Evolutionary conservation across 768 basidiomycete genomes (phyloP).

Genomic region (Rhodosporidiobolus odoratus): DNA sequence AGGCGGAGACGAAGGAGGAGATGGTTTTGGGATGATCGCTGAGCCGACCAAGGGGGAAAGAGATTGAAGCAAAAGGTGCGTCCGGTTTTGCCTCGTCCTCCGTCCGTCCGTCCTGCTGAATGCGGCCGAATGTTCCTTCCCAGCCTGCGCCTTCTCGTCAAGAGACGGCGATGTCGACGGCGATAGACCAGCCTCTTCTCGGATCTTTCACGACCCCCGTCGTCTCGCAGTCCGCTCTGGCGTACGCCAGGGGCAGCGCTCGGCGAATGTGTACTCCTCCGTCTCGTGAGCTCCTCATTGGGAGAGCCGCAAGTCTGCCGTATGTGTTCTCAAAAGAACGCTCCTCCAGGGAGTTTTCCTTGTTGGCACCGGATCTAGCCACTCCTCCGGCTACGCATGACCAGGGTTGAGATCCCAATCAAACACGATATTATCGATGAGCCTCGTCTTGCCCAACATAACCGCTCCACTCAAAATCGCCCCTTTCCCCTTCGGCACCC

Average conservation of each 20-base stretch:
- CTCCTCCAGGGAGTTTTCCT: not conserved
- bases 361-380: no score
- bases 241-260: no score
- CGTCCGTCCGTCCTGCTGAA: not conserved
- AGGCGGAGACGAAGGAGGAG: not conserved
- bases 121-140: not conserved
- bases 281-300: no score
- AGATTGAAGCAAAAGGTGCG: not conserved
- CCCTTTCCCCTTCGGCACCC: conserved; percentile 43
- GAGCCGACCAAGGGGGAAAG: not conserved
- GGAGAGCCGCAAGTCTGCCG: no score
- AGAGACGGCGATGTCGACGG: no score
- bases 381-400: not conserved
- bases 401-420: conserved; percentile 44
- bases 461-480: conserved; percentile 50
- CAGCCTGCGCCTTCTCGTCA: no score
- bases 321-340: not conserved
- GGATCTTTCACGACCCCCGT: no score
- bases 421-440: conserved; percentile 88
- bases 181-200: no score
- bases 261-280: no score
- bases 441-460: conserved; percentile 70
- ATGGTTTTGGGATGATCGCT: not conserved
- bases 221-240: no score
- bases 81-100: not conserved